phyloP scores from a whole-genome alignment of 2,329 filamentous ascomycete species.

The Claviceps maximensis region DNA sequence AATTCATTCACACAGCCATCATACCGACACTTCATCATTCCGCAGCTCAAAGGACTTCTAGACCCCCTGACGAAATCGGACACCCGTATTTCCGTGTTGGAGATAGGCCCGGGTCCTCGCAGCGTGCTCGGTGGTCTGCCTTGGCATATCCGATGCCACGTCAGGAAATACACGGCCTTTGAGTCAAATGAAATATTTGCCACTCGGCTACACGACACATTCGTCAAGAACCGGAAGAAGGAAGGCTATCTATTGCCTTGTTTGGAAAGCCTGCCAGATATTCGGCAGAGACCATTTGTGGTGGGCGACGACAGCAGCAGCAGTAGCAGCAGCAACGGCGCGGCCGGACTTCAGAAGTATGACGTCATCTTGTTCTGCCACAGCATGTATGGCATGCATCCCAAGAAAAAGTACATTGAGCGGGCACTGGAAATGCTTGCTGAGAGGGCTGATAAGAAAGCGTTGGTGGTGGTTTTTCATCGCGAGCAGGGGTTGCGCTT shows the following conservation, averaged over 20 bases:
- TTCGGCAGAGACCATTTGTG: neutral
- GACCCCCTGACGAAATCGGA: no score
- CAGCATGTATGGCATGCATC: conserved; percentile 48
- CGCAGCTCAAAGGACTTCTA: no score
- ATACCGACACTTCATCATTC: no score
- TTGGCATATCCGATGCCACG: no score
- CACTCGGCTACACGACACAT: neutral
- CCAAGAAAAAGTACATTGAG: conserved; percentile 32
- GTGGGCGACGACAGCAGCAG: neutral
- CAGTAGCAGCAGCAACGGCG: no score
- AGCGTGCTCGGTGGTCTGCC: no score
- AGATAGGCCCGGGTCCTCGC: no score
- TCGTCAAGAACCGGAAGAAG: neutral
- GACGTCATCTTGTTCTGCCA: conserved; percentile 49
- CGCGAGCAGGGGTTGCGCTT: conserved; percentile 30
- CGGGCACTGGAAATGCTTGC: conserved; percentile 33
- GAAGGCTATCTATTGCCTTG: neutral
- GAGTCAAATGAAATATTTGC: no score
- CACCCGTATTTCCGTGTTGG: no score
- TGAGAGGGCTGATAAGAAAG: conserved; percentile 16
- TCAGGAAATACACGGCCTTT: no score
- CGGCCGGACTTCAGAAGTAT: conserved; percentile 23
- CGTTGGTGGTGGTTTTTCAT: conserved; percentile 42
- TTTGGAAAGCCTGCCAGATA: neutral
- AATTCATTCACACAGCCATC: no score